Evolutionary conservation across 2,329 filamentous ascomycete genomes (phyloP).

Genomic region (Huntiella savannae): DNA sequence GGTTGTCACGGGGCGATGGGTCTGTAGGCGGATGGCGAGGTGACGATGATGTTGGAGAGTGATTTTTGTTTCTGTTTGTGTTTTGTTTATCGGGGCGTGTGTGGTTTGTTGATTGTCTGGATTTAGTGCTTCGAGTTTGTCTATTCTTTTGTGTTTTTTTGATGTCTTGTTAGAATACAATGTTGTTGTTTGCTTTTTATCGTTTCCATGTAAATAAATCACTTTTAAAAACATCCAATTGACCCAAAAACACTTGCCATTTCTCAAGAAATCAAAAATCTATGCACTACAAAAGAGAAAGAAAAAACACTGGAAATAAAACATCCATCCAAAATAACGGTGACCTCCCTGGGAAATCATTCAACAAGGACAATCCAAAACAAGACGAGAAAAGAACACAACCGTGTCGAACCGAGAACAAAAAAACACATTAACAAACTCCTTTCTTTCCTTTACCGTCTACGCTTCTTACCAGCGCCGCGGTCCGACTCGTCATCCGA

Average conservation of each 20-base stretch:
- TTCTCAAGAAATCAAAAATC: too few relatives aligned
- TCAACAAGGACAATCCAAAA: conserved; percentile 1
- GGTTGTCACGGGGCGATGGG: too few relatives aligned
- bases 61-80: too few relatives aligned
- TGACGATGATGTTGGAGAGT: too few relatives aligned
- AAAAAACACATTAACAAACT: background rate
- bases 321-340: conserved; percentile 2
- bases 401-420: background rate
- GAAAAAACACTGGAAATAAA: conserved; percentile 4
- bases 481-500: conserved; percentile 46
- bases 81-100: background rate
- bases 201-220: too few relatives aligned
- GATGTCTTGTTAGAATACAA: background rate
- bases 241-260: too few relatives aligned
- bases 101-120: background rate
- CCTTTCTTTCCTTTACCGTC: conserved; percentile 18
- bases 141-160: background rate
- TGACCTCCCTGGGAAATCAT: background rate
- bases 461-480: conserved; percentile 38
- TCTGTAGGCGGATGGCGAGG: too few relatives aligned
- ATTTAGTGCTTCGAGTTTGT: background rate
- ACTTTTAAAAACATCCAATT: too few relatives aligned
- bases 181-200: too few relatives aligned
- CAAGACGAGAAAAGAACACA: conserved; percentile 6
- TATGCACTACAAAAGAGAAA: background rate